Percentiles rank a stretch among this genome's conserved stretches.
These are phyloP conservation scores for Parafenestella ontariensis DNA, from an alignment of 2,329 filamentous ascomycete genomes.

Conservation along the genomic window DNA sequence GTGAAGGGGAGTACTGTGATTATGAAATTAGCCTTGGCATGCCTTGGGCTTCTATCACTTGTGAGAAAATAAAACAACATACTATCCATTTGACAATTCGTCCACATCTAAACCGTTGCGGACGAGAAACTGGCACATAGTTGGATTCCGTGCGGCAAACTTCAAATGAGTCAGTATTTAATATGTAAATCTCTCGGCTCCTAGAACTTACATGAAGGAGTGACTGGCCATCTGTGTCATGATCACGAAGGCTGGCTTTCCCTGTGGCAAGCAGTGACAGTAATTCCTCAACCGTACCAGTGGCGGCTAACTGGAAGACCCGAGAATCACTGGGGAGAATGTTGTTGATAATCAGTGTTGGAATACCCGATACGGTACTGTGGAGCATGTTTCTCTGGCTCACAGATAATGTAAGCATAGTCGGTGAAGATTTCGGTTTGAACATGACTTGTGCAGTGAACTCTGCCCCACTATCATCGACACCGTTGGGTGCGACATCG, in stretches of 20 bases:
- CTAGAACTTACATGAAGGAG: background rate
- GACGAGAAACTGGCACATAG: background rate
- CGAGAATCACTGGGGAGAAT: background rate
- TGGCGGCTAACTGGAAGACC: background rate
- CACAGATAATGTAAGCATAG: background rate
- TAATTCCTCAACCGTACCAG: background rate
- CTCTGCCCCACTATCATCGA: background rate
- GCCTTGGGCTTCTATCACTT: no score
- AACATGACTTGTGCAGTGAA: background rate
- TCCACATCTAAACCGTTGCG: background rate
- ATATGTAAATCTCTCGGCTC: background rate
- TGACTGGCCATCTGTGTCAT: background rate
- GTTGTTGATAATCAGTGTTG: background rate
- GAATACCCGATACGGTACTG: background rate
- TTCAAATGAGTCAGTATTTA: background rate
- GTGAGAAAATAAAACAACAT: no score
- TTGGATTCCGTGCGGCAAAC: background rate
- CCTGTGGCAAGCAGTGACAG: background rate
- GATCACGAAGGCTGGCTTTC: background rate
- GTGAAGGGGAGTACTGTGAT: background rate
- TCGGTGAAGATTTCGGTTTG: background rate
- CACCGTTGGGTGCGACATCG: background rate
- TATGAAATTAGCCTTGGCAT: no score
- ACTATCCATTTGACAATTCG: no score
- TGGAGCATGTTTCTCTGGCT: background rate